Evolutionary conservation across 2,329 filamentous ascomycete genomes (phyloP), one percentile per base, ranked within the genome.

Genomic region (Aotearoamyces nothofagi): DNA sequence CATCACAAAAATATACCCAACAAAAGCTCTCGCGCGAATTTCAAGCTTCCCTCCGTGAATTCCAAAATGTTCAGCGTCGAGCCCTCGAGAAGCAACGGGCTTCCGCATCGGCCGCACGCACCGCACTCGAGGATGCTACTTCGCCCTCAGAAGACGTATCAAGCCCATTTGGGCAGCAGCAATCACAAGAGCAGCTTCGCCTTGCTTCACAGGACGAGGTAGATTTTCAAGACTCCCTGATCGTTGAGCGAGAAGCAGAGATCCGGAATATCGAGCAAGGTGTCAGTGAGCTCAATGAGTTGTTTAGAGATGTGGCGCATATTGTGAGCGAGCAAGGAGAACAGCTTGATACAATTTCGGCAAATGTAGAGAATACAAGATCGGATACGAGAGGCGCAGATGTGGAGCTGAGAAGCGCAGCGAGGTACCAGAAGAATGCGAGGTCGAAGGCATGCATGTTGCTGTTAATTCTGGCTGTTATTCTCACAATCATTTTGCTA

Each of bases 251-350:
- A 30, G 90, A 98, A 54, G 75, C 83, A 33, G 90, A 98, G 59
- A 98, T 98, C 41, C 77, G 86, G 37, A 92, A 92, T 50, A 98
- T 98, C 45, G 90, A 96, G 58, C 86, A 94, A 54, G 84, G 81
- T 31, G 90, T 98, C 5, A 80, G 80, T 31, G 90, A 98, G 47
- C 61, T 98, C 37, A 98, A 98, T 46, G 90, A 96, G 47, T 66
- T 98, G 24, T 98, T 98, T 63, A 69, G 86, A 38, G 87, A 98
- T 58, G 84, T 98, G n/a, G 90, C 87, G 26, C 84, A 93, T 53
- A 94, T 98, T 53, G 86, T 98, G 28, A 73, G 73, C 36, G 87
- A 96, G 56, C 90, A 98, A 57, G 90, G 90, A 28, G 80, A 83
- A 43, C 72, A 81, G 54, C 62, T 98, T 16, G 78, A 87, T 47